phyloP scores from a whole-genome alignment of 1,284 basidiomycete genomes.

The Agaricales sp. region DNA sequence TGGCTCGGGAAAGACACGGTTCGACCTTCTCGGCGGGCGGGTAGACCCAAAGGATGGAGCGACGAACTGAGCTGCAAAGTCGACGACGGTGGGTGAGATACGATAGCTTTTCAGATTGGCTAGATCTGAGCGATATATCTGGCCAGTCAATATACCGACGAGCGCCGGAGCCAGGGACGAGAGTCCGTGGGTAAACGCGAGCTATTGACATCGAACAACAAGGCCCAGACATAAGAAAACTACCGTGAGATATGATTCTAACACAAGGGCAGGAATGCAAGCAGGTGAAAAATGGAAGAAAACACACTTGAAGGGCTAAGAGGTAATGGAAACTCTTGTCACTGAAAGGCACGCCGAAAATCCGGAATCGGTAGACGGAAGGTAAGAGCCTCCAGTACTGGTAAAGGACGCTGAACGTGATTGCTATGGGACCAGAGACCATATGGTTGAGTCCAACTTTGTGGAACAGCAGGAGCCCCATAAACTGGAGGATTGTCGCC shows the following conservation, averaged over 20 bases:
- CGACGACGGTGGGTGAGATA: conserved; percentile 45
- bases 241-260: neutral
- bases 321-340: conserved; percentile 70
- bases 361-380: conserved; percentile 60
- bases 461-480: conserved; percentile 51
- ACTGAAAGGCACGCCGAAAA: conserved; percentile 66
- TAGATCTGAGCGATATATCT: conserved; percentile 73
- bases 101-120: conserved; percentile 69
- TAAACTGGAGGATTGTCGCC: conserved; percentile 59
- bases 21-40: conserved; percentile 40
- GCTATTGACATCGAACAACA: conserved; percentile 27
- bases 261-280: neutral
- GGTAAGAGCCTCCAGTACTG: conserved; percentile 76
- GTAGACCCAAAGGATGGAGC: conserved; percentile 55
- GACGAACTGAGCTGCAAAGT: conserved; percentile 41
- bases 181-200: conserved; percentile 58
- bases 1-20: conserved; percentile 47
- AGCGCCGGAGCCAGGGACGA: conserved; percentile 49
- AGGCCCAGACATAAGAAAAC: neutral
- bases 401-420: conserved; percentile 70
- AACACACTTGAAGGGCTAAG: conserved; percentile 52
- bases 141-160: conserved; percentile 60
- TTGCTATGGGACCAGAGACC: conserved; percentile 63
- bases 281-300: neutral
- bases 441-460: conserved; percentile 60